Conservation (phyloP, 139 green algal genomes). For the Gonium pectorale region DNA sequence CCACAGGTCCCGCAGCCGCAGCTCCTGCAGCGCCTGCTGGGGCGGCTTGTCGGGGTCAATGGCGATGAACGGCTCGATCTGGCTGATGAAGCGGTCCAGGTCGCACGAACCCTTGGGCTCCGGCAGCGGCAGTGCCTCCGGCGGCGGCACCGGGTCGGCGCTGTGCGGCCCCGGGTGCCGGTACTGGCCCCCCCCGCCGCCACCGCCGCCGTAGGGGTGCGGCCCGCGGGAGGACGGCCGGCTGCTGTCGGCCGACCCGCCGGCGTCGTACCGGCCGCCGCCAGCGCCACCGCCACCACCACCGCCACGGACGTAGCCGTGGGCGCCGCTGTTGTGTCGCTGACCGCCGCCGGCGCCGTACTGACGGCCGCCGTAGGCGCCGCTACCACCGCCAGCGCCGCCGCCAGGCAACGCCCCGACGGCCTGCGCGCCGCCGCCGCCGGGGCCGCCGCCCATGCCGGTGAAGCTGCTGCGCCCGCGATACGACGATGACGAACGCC, state of each 20-base stretch:
- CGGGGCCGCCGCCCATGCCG: not conserved
- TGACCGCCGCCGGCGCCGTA: not conserved
- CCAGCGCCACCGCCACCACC: too few species aligned
- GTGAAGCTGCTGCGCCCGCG: conserved; percentile 2
- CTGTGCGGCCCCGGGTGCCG: not conserved
- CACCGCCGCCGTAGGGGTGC: not conserved
- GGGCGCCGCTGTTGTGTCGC: not conserved
- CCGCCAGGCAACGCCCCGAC: not conserved
- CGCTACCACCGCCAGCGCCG: not conserved
- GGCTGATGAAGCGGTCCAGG: conserved; percentile 50
- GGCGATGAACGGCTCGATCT: conserved; percentile 29
- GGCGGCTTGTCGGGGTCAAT: conserved; percentile 15
- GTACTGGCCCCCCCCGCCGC: not conserved
- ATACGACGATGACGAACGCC: not conserved
- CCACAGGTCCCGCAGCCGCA: conserved; percentile 71
- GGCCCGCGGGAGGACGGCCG: conserved; percentile 24
- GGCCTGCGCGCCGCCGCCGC: not conserved
- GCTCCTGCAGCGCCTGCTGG: conserved; percentile 45
- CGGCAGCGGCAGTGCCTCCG: conserved; percentile 11
- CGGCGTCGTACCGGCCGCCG: conserved; percentile 4
- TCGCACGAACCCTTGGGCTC: conserved; percentile 44
- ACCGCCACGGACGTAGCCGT: not conserved
- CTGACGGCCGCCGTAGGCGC: not conserved
- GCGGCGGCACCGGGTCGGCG: not conserved
- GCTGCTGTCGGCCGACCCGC: conserved; percentile 16